Evolutionary conservation across 1,284 basidiomycete genomes (phyloP), one percentile per base, ranked within the genome.

Genomic region (Cutaneotrichosporon cavernicola): DNA sequence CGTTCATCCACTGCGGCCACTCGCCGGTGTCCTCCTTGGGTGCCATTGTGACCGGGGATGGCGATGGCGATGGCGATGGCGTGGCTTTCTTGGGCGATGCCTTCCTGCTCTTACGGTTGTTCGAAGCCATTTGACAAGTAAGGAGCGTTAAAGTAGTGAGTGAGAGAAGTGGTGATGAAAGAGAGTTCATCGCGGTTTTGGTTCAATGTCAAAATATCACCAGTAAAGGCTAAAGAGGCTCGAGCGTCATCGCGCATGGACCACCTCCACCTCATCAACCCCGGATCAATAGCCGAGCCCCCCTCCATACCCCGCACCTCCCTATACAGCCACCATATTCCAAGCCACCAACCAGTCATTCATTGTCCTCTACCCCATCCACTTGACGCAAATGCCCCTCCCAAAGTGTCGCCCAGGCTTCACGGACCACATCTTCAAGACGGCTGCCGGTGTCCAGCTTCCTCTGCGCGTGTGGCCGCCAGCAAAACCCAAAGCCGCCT

Each of bases 401-500:
- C 58, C 58, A 9, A 34, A 50, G 32, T 60, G 58, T 38, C 21
- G 47, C 14, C 62, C 65, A 2, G 65, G 65, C n/a, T 75, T 72
- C 66, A 65, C 57, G 2, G 75, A 77, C 62, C 69, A 74, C 56
- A 60, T 72, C 52, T 74, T 66, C 64, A 70, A 68, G 56, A 67
- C 61, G 8, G 62, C 56, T 10, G 62, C 72, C 30, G 74, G 71
- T 10, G 71, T 76, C 5, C 47, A 64, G 56, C 52, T 77, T 1
- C 70, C 73, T 4, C 56, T 75, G 16, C 63, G 75, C 10, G 58
- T 75, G 16, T 76, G 73, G 70, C 70, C 73, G 2, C 65, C 72
- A 16, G 43, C 40, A 1, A 47, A 31, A 21, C 22, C 36, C 21
- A 26, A 21, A 14, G 9, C 9, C 5, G 22, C 22, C 18, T 21